Evolutionary conservation across 2,329 filamentous ascomycete genomes (phyloP), one percentile per base, ranked within the genome.

Genomic region (Cyphellophora attinorum): DNA sequence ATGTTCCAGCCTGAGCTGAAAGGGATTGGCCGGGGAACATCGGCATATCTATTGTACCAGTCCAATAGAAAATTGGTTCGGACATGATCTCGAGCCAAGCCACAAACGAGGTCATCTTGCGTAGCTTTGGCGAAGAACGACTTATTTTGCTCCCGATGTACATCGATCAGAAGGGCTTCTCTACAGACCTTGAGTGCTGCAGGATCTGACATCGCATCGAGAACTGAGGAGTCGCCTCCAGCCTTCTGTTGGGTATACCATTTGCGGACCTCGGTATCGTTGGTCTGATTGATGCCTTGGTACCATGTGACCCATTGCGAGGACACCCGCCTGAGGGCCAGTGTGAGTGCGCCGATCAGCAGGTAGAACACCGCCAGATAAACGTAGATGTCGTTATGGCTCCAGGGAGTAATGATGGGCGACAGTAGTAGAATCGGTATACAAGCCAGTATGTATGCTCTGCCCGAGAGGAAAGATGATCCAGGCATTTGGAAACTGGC

Each of bases 301-400:
- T 55, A 55, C 74, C 74, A 79, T 2, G 64, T 70, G 3, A 70
- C 67, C 75, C 75, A 79, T 43, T 70, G 65, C 14, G 67, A 67
- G 23, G 66, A 67, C 5, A 74, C 62, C 2, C 57, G 58, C n/a
- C 72, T 62, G 39, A 74, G 66, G 6, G 68, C 68, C 13, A 72
- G 46, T 2, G 76, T 45, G 1, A 78, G 59, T 5, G 67, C 46
- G 6, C 57, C 47, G 4, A 77, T 58, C 45, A 77, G 76, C 3
- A 62, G 40, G 37, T 68, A 75, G 14, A 28, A 25, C 2, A 76
- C 57, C 2, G 63, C 58, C 2, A 75, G 61, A 45, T 79, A 79
- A 18, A 79, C 64, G 16, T 63, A 56, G 0, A 72, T 58, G 44
- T 78, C 74, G 42, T 74, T 56, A 2, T 62, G 62, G 6, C 60